Base-by-base conservation (phyloP, 345 rosid species). In the Trapa incisa region DNA sequence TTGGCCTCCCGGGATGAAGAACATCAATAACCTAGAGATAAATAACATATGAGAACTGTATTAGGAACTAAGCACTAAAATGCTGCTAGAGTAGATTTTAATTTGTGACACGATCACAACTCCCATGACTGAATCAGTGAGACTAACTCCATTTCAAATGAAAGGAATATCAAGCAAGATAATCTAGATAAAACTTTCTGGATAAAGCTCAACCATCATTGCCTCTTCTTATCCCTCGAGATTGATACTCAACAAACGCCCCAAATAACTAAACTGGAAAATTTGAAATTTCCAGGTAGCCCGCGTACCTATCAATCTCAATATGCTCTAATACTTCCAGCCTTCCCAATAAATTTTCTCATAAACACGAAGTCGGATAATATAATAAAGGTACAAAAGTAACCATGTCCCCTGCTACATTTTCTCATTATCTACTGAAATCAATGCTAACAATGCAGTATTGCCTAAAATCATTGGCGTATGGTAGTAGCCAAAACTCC, bases 1-100 rank as follows among this genome's bases (percentile, higher is more conserved):
- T 93, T 65, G 98, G 76, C 54, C 94, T 80, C 9, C 98, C 96
- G 0, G 98, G 98, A 77, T 93, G 98, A 70, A 93, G 88, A 70
- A 90, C 98, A 82, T 93, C 98, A 66, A 93, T 87, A 29, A 93
- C 79, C 98, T 93, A 83, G 69, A 67, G 45, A 15, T 6, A 45
- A 5, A 47, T 22, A 50, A n/a, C 9, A 29, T 37, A 56, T 16
- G 43, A 4, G 2, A 0, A 15, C 14, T 1, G 22, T 48, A 35
- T 29, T 52, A 64, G 47, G 17, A 65, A 17, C 1, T 53, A 53
- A 15, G 58, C 17, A 10, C 58, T 53, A 16, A 17, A n/a, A 32
- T 12, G n/a, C 39, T 66, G 29, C 41, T 4, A 36, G 32, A 54
- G 32, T 54, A n/a, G n/a, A 22, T 54, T 1, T 2, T 7, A 22